Base-by-base conservation (phyloP, 768 basidiomycete species). In the Chlorophyllum brunneum region DNA sequence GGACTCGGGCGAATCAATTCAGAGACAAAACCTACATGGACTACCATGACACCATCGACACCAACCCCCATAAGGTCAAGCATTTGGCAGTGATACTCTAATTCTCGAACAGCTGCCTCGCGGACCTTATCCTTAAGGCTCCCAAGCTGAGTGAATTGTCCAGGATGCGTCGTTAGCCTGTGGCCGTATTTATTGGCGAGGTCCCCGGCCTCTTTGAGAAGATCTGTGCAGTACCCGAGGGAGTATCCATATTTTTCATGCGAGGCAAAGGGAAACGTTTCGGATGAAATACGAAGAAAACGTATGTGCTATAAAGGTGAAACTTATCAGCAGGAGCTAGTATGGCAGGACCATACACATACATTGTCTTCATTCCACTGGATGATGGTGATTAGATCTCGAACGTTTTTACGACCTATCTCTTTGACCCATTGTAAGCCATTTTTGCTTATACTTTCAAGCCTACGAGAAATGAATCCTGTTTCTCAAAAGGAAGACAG, bases 181-280 rank as follows among this genome's bases (percentile, higher is more conserved):
- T 95, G 88, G 0, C 83, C 82, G 54, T 86, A 80, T 58, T 78
- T 78, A 33, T 77, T 81, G 10, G 88, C 88, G 20, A 90, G 73
- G 5, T 71, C 74, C 1, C 89, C 91, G 20, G 81, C 83, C 60
- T 72, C 61, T 2, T 75, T 73, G 4, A 85, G 71, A 20, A 80
- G 68, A 2, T 70, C 51, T 4, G 79, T 72, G 5, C 89, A 92
- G 54, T 89, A 94, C 6, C 81, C 78, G 22, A 98, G 76, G 13
- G 82, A 78, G 65, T 98, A 97, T 0, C 92, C 92, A 60, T 92
- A 81, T 16, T 74, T 75, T 15, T 69, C 74, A 58, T 98, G 95
- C 1, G 88, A 88, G 0, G 93, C 92, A 60, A 87, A 97, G 1
- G 94, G 93, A 67, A 97, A 95, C 81, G 97, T 85, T 57, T 93